These are phyloP conservation scores for Allium fistulosum DNA, from an alignment of 106 monocot genomes.

Conservation along the genomic window DNA sequence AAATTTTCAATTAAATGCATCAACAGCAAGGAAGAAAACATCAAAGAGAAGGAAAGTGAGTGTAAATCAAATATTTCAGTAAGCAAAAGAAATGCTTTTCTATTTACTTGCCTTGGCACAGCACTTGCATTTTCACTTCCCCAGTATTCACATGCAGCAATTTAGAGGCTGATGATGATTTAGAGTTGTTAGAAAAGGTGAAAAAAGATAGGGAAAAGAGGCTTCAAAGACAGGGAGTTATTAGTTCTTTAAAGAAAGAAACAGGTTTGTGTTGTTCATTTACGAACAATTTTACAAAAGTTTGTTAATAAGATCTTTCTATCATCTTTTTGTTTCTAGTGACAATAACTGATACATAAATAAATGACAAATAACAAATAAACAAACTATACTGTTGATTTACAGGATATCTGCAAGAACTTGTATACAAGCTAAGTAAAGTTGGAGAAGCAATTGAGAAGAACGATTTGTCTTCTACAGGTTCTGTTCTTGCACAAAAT, in stretches of 20 bases:
- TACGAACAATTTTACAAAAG: not conserved
- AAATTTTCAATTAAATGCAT: not conserved
- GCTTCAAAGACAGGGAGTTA: constrained; percentile 68
- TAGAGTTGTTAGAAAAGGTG: constrained; percentile 78
- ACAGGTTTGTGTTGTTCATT: constrained; percentile 34
- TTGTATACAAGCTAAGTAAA: too few relatives aligned
- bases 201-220: constrained; percentile 84
- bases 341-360: too few relatives aligned
- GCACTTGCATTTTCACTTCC: constrained; percentile 18
- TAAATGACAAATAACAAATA: too few relatives aligned
- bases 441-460: too few relatives aligned
- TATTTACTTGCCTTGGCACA: constrained; percentile 4
- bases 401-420: too few relatives aligned
- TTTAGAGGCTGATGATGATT: constrained; percentile 88
- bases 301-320: not conserved
- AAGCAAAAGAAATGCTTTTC: constrained; percentile 16
- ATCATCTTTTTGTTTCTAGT: not conserved
- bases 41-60: not conserved
- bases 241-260: constrained; percentile 68
- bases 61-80: not conserved
- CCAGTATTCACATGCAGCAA: constrained; percentile 24
- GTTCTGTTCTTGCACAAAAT: too few relatives aligned
- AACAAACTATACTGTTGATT: too few relatives aligned
- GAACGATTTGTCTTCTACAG: too few relatives aligned
- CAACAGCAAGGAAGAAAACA: not conserved